phyloP scores from a whole-genome alignment of 2,329 filamentous ascomycete genomes.

The Colletotrichum chlorophyti region DNA sequence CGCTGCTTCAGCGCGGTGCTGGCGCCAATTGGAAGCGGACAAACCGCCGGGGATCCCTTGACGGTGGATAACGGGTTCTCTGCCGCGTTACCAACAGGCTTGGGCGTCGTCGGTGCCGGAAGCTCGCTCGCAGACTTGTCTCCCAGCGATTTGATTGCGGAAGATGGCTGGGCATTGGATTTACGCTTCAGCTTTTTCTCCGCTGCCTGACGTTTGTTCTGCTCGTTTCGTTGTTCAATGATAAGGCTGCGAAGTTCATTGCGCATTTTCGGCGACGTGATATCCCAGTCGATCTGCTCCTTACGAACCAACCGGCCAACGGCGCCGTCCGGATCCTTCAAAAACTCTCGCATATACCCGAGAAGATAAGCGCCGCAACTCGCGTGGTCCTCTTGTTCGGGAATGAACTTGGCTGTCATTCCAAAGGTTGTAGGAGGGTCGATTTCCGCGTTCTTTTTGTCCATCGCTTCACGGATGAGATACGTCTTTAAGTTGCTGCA shows the following conservation, averaged over 20 bases:
- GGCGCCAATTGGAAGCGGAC: not conserved
- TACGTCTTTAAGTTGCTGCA: conserved; percentile 78
- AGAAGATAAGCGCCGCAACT: conserved; percentile 92
- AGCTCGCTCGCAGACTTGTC: not conserved
- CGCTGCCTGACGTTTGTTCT: conserved; percentile 51
- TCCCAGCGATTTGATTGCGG: conserved; percentile 8
- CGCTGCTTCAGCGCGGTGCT: not conserved
- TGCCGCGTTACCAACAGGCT: conserved; percentile 21
- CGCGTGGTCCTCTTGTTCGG: conserved; percentile 81
- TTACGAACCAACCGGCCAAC: conserved; percentile 69
- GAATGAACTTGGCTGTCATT: conserved; percentile 77
- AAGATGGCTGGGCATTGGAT: conserved; percentile 34
- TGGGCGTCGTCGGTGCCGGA: conserved; percentile 12
- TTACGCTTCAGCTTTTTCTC: conserved; percentile 45
- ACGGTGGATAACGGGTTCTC: conserved; percentile 25
- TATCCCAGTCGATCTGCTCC: conserved; percentile 56
- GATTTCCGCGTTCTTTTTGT: conserved; percentile 59
- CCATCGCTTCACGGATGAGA: conserved; percentile 73
- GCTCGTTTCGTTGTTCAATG: conserved; percentile 65
- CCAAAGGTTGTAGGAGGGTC: conserved; percentile 44
- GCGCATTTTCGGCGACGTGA: conserved; percentile 68
- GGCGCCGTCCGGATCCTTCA: conserved; percentile 76
- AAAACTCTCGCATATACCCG: conserved; percentile 83
- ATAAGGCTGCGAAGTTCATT: conserved; percentile 70
- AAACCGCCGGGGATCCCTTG: conserved; percentile 7